Evolutionary conservation across 305 asterid species (phyloP).

Genomic region (Fraxinus latifolia): DNA sequence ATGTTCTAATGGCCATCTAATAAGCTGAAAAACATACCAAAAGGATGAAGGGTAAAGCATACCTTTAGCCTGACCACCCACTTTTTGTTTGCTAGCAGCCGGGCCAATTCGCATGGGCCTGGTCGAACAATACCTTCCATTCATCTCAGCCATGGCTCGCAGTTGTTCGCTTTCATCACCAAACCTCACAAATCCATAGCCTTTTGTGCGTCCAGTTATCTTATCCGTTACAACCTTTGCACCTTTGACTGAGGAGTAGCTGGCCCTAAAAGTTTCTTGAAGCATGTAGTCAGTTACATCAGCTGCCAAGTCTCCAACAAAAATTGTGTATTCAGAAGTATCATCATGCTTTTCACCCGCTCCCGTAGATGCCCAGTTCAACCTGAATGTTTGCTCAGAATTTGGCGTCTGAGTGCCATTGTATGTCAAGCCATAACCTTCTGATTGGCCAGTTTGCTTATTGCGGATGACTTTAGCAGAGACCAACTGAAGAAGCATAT

Average conservation of each 20-base stretch:
- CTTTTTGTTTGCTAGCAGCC: conserved; percentile 66
- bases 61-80: conserved; percentile 55
- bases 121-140: conserved; percentile 62
- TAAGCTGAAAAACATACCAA: neutral
- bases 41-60: conserved; percentile 11
- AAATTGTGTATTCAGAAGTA: conserved; percentile 58
- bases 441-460: conserved; percentile 55
- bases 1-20: conserved; percentile 9
- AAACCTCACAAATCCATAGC: conserved; percentile 75
- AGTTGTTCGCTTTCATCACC: conserved; percentile 70
- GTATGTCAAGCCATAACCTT: conserved; percentile 62
- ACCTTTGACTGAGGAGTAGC: conserved; percentile 62
- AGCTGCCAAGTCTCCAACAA: conserved; percentile 81
- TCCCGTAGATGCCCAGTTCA: conserved; percentile 84
- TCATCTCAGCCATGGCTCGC: conserved; percentile 79
- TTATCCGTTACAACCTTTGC: conserved; percentile 80
- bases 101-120: conserved; percentile 85
- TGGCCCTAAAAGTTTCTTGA: conserved; percentile 64
- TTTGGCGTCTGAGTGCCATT: conserved; percentile 64
- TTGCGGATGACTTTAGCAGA: conserved; percentile 64
- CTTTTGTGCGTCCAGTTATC: conserved; percentile 61
- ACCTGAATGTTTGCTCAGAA: conserved; percentile 55
- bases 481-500: conserved; percentile 36
- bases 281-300: conserved; percentile 77
- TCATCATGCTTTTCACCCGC: conserved; percentile 74